Evolutionary conservation across 345 rosid genomes (phyloP), one percentile per base, ranked within the genome.

Genomic region (Hibiscus syriacus): DNA sequence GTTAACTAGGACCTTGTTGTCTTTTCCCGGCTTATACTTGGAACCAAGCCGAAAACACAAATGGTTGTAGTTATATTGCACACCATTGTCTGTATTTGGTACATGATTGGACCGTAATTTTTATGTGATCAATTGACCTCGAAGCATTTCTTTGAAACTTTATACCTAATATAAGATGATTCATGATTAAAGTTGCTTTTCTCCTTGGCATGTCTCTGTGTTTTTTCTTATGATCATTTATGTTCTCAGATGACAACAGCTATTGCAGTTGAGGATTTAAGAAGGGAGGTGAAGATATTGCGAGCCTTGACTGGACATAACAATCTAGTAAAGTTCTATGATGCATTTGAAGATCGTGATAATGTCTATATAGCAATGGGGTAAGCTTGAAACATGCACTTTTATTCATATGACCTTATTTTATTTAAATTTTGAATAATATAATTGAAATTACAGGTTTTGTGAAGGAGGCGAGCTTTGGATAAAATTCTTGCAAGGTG

Each of bases 401-500:
- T 2, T 38, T 17, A 2, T 70, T 59, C 23, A 58, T 26, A 53
- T 50, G 49, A 26, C 46, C 71, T 43, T 65, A 65, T 70, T 60
- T 70, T 39, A 36, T 29, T 20, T 49, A 46, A 48, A 23, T 26
- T 55, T 69, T 46, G 26, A 49, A 59, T 49, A 53, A 63, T 59
- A n/a, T 41, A 16, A 55, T 72, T 63, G 29, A 66, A 48, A 68
- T 70, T 82, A 76, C 91, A 94, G 99, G 95, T 71, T 94, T 63
- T 94, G 99, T 76, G 94, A 85, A 85, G 99, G 99, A 70, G 99
- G 99, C 58, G 97, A 91, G 73, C 96, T 94, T 83, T 94, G 50
- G 97, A 89, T 70, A 89, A 88, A 79, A 91, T 94, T 49, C 81
- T 87, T 58, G 77, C 95, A 64, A 87, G 99, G 99, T 93, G 25